A percentile compares a stretch with the other conserved stretches of the same genome.
Evolutionary conservation across 2,329 filamentous ascomycete genomes (phyloP).

Genomic region (Diplodia sapinea): DNA sequence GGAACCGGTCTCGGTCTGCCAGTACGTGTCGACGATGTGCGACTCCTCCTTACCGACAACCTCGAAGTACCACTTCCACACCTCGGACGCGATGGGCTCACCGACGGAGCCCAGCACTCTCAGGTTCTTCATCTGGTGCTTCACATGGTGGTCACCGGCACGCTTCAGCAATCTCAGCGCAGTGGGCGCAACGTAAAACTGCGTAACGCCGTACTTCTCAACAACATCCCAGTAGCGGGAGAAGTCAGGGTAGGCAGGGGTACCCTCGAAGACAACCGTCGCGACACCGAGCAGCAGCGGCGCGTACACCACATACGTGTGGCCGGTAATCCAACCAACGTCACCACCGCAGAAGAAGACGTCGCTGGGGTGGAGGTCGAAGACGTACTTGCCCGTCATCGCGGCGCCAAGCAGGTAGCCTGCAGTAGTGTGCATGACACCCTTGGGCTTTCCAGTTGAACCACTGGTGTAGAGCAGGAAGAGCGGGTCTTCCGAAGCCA

Average conservation of each 20-base stretch:
- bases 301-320: slow-evolving; percentile 98
- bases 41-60: slow-evolving; percentile 90
- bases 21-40: slow-evolving; percentile 96
- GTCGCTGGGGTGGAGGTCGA: slow-evolving; percentile 94
- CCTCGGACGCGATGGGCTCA: slow-evolving; percentile 95
- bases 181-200: slow-evolving; percentile 98
- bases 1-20: slow-evolving; percentile 98
- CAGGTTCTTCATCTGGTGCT: slow-evolving; percentile 85
- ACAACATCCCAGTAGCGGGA: slow-evolving; percentile 99
- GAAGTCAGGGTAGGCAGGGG: slow-evolving; percentile 95
- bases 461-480: slow-evolving; percentile 98
- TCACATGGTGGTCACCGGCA: slow-evolving; percentile 90
- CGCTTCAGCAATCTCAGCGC: slow-evolving; percentile 92
- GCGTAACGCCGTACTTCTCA: slow-evolving; percentile 90
- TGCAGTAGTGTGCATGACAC: slow-evolving; percentile 95
- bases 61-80: slow-evolving; percentile 99
- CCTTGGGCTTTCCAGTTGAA: slow-evolving; percentile 98
- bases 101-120: slow-evolving; percentile 93
- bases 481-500: slow-evolving; percentile 93
- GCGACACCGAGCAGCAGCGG: slow-evolving; percentile 90
- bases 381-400: slow-evolving; percentile 95
- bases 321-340: slow-evolving; percentile 98
- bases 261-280: slow-evolving; percentile 97
- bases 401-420: slow-evolving; percentile 95
- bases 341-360: slow-evolving; percentile 97